Percentiles rank a stretch among this genome's conserved stretches.
These are phyloP conservation scores for Silene uniflora DNA, from an alignment of 148 eudicot genomes.

Conservation along the genomic window DNA sequence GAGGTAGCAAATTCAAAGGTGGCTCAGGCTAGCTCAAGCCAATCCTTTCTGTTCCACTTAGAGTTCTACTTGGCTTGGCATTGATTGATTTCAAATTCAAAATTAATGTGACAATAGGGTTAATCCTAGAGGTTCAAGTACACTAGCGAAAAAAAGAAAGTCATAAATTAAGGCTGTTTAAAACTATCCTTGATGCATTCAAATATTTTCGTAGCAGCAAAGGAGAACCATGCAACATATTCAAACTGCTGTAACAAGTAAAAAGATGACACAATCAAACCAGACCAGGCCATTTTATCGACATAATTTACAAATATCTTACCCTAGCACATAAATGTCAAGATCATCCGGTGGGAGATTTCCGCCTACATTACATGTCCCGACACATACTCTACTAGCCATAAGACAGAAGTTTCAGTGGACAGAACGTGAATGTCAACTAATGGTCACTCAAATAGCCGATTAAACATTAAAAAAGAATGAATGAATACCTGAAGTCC, in stretches of 20 bases:
- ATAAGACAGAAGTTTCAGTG: slow-evolving; percentile 3
- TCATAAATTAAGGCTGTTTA: neutral
- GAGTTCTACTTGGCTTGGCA: slow-evolving; percentile 39
- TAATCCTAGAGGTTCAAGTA: neutral
- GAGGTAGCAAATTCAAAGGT: slow-evolving; percentile 60
- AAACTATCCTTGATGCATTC: neutral
- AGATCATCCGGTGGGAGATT: slow-evolving; percentile 74
- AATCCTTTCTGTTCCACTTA: slow-evolving; percentile 71
- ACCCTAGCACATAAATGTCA: slow-evolving; percentile 92
- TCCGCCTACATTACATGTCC: slow-evolving; percentile 96
- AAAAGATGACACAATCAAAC: neutral
- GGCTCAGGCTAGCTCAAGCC: slow-evolving; percentile 89
- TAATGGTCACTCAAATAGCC: neutral
- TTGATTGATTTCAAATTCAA: slow-evolving; percentile 9
- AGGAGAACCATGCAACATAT: neutral
- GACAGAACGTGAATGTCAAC: neutral
- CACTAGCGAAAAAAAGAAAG: neutral
- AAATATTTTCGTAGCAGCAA: neutral
- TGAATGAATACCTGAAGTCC: slow-evolving; percentile 60
- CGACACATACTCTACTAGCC: slow-evolving; percentile 60
- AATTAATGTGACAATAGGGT: neutral
- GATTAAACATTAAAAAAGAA: neutral
- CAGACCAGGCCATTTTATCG: neutral
- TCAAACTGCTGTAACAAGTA: neutral
- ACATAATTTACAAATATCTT: slow-evolving; percentile 25